phyloP scores from a whole-genome alignment of 169 alveolate genomes.

The Cryptosporidium canis region DNA sequence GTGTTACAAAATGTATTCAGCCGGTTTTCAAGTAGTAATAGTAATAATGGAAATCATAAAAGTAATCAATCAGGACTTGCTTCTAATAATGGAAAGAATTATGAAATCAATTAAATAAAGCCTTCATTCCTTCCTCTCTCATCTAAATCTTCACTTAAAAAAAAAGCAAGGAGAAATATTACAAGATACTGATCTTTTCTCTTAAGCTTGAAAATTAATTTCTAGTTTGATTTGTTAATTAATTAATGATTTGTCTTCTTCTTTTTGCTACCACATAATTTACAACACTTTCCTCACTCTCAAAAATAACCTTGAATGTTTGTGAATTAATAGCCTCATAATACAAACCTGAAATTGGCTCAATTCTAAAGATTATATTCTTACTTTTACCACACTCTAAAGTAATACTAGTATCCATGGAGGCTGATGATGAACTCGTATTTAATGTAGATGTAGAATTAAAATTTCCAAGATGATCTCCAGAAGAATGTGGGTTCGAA shows the following conservation, averaged over 20 bases:
- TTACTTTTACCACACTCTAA: background rate
- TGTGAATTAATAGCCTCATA: background rate
- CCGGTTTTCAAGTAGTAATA: conserved; percentile 41
- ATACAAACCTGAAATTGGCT: background rate
- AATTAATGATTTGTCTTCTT: conserved; percentile 11
- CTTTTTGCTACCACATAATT: conserved; percentile 17
- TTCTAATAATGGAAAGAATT: conserved; percentile 22
- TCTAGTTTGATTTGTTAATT: background rate
- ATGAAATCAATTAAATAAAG: conserved; percentile 56
- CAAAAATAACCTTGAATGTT: conserved; percentile 30
- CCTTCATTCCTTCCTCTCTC: too few species aligned
- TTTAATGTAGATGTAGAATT: too few species aligned
- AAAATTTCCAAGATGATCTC: too few species aligned
- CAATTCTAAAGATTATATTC: conserved; percentile 22
- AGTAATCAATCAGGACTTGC: background rate
- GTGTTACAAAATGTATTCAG: conserved; percentile 64
- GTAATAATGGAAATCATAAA: background rate
- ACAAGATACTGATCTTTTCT: too few species aligned
- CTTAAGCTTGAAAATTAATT: too few species aligned
- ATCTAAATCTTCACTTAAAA: too few species aligned
- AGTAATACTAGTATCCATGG: too few species aligned
- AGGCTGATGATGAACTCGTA: too few species aligned
- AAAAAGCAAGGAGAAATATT: too few species aligned
- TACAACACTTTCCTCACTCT: conserved; percentile 40
- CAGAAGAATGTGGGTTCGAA: too few species aligned